Conservation (phyloP, 495 filamentous ascomycete species). For the Neurospora sp. region DNA sequence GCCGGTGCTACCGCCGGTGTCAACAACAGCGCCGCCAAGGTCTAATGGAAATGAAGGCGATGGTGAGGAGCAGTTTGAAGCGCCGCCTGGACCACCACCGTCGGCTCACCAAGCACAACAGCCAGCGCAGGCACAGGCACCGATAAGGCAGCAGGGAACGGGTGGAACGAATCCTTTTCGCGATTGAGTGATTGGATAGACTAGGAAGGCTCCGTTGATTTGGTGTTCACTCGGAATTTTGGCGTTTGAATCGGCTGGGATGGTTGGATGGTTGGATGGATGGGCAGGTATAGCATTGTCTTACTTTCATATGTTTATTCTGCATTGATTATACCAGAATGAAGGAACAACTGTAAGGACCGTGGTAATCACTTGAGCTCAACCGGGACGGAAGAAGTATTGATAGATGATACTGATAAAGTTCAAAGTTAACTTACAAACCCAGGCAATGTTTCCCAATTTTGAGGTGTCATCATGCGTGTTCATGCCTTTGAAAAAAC, state of each 20-base stretch:
- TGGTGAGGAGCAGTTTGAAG: constrained; percentile 22
- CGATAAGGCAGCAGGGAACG: constrained; percentile 9
- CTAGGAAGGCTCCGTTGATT: too few relatives aligned
- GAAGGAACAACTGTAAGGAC: not conserved
- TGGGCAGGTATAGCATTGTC: not conserved
- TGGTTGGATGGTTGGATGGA: not conserved
- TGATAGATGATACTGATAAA: not conserved
- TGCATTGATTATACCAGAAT: not conserved
- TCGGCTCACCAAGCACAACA: constrained; percentile 11
- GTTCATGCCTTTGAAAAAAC: not conserved
- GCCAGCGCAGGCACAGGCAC: constrained; percentile 10
- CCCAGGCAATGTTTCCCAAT: not conserved
- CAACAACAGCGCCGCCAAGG: constrained; percentile 10
- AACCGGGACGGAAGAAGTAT: not conserved
- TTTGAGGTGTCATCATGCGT: not conserved
- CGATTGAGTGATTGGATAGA: not conserved
- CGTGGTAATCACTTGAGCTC: not conserved
- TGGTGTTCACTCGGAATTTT: not conserved
- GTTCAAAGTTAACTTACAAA: not conserved
- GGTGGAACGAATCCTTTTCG: constrained; percentile 19
- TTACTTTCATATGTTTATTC: not conserved
- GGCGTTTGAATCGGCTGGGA: not conserved
- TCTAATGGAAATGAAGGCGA: constrained; percentile 1
- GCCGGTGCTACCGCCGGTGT: constrained; percentile 7
- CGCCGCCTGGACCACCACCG: constrained; percentile 37